Percentiles rank a stretch among this genome's conserved stretches.
phyloP scores from a whole-genome alignment of 75 land plant species.

The Pseudotsuga menziesii region DNA sequence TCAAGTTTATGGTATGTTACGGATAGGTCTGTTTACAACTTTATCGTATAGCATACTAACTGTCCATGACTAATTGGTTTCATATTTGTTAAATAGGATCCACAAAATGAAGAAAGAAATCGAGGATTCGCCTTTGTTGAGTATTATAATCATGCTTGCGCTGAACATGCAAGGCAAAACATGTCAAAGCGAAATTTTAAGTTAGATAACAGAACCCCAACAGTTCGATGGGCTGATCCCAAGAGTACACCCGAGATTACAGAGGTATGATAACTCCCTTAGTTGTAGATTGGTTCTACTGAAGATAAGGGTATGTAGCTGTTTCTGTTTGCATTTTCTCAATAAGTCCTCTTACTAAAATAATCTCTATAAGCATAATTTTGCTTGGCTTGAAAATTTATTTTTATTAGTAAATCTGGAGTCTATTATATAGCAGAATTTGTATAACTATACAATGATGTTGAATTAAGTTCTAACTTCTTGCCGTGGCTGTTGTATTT shows the following conservation, averaged over 20 bases:
- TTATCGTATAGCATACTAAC: neutral
- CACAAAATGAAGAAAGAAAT: slow-evolving; percentile 68
- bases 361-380: neutral
- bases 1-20: neutral
- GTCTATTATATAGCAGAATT: too few species aligned
- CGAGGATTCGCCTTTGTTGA: slow-evolving; percentile 92
- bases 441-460: too few species aligned
- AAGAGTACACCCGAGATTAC: slow-evolving; percentile 45
- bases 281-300: too few species aligned
- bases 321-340: too few species aligned
- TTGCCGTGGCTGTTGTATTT: too few species aligned
- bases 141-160: slow-evolving; percentile 97
- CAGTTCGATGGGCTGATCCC: slow-evolving; percentile 92
- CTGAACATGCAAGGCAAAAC: slow-evolving; percentile 81
- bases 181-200: slow-evolving; percentile 68
- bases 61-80: neutral
- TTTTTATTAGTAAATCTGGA: too few species aligned
- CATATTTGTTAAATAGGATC: slow-evolving; percentile 38
- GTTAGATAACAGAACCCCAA: slow-evolving; percentile 70
- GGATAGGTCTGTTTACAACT: too few species aligned
- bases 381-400: neutral
- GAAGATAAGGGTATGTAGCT: too few species aligned
- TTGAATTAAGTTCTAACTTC: too few species aligned
- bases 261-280: too few species aligned
- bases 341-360: too few species aligned